Base-by-base conservation (phyloP, 164 flowering plant species). In the Aristolochia contorta region DNA sequence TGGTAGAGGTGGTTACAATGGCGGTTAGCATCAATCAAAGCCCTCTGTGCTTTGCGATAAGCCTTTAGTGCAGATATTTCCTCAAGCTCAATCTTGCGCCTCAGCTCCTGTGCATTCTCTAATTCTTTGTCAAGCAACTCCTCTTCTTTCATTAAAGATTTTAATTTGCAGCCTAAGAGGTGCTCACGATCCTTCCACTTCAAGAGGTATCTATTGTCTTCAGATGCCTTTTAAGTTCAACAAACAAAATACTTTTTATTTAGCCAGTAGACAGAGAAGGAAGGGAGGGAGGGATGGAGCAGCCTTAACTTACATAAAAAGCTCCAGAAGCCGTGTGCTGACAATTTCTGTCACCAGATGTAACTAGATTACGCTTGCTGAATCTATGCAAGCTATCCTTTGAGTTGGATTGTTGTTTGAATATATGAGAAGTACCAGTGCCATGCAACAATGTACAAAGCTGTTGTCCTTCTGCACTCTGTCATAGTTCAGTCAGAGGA, bases 21-120 rank as follows among this genome's bases (percentile, higher is more conserved):
- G 56, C 75, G 72, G 72, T 82, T 87, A 60, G 96, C 96, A 75
- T 91, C 87, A 64, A 80, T 27, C 68, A 89, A 71, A 56, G 82
- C 82, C 63, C 84, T 81, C 70, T 87, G 98, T n/a, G 96, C 91
- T 72, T 74, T 75, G 24, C 86, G 84, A 71, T 91, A 89, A 69
- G 82, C 85, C 75, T 74, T 85, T 47, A 79, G 76, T 71, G 96
- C 95, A 67, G 73, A 79, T 71, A 84, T 78, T 81, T 91, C 98
- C 70, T 86, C 95, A 70, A 85, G 68, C 73, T 91, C 96, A 70
- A 92, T 87, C 56, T 58, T 77, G 54, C 63, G 80, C 63, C 95
- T 76, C 60, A 78, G 72, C 69, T 87, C 91, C 68, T 85, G 95
- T 32, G 91, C 95, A 66, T 87, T 86, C 61, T 87, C 89, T 59